Base-by-base conservation (phyloP, 2,329 filamentous ascomycete species). In the Gaeumannomyces tritici region DNA sequence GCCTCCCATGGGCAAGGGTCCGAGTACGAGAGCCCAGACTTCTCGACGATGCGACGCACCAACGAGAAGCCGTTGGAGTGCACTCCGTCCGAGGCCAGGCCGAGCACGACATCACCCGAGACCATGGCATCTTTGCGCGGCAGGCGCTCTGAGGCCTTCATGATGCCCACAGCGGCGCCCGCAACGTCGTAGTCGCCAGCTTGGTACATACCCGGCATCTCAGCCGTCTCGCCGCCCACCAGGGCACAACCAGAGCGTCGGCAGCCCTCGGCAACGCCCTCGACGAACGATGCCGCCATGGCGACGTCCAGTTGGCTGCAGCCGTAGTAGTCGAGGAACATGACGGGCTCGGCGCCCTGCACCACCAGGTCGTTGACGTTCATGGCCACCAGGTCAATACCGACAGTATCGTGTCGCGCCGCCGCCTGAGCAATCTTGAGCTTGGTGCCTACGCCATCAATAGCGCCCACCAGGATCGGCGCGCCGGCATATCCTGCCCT, bases 51-150 rank as follows among this genome's bases (percentile, higher is more conserved):
- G 72, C 91, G 90, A 65, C 95, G 89, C 42, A 98, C 89, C n/a
- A 99, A 87, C 0, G 93, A 97, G 80, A 96, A 99, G 59, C 95
- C 95, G 75, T 99, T 99, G 42, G 93, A 97, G 80, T 99, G 95
- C 1, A 93, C 85, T 35, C 95, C 95, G 63, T 85, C 90, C 28
- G 92, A 97, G 13, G 84, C 88, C 13, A 99, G 81, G 27, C 92
- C 95, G 6, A 99, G 80, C 2, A 99, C 83, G 4, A 96, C 80
- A 71, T 99, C 93, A 33, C 93, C 95, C 65, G 83, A 80, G 9
- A 76, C 76, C 93, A 99, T 98, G 67, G 81, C 81, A 12, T 84
- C 80, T 66, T 84, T 89, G 67, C 88, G 84, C 0, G 95, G 95
- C 51, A 99, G 84, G 62, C 93, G 84, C 60, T 83, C 80, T 6